Conservation (phyloP, 352 stramenopile genomes). For the Phytopythium helicoides region DNA sequence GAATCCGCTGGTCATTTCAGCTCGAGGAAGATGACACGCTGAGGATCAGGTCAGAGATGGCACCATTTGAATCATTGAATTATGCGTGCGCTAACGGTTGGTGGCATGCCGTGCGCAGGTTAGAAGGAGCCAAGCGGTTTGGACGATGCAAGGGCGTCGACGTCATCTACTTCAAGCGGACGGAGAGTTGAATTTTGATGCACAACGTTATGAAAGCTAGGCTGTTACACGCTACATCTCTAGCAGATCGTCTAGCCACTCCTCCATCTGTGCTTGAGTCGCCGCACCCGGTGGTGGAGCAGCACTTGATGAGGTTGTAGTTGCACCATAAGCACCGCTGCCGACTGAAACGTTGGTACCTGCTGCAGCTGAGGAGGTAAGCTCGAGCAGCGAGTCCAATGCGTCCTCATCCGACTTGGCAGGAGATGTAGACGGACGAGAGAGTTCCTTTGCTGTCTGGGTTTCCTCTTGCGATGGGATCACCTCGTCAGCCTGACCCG, state of each 20-base stretch:
- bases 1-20: conserved; percentile 65
- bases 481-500: neutral
- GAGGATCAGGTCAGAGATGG: conserved; percentile 35
- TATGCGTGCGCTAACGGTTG: neutral
- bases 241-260: conserved; percentile 71
- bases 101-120: conserved; percentile 13
- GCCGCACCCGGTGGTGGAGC: conserved; percentile 5
- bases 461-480: neutral
- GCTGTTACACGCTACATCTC: conserved; percentile 24
- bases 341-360: conserved; percentile 6
- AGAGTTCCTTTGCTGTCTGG: neutral
- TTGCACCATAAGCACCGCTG: neutral
- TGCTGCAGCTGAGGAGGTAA: conserved; percentile 20
- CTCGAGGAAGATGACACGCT: conserved; percentile 65
- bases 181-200: conserved; percentile 10
- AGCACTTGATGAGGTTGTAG: neutral
- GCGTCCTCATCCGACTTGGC: conserved; percentile 19
- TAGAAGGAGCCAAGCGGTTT: conserved; percentile 74
- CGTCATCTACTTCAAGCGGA: conserved; percentile 70
- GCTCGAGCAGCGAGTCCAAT: conserved; percentile 41
- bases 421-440: neutral
- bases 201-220: conserved; percentile 2
- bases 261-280: conserved; percentile 44
- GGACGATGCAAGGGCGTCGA: conserved; percentile 79
- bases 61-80: too few relatives aligned